phyloP scores from a whole-genome alignment of 306 rosid species.

The Spatholobus suberectus region DNA sequence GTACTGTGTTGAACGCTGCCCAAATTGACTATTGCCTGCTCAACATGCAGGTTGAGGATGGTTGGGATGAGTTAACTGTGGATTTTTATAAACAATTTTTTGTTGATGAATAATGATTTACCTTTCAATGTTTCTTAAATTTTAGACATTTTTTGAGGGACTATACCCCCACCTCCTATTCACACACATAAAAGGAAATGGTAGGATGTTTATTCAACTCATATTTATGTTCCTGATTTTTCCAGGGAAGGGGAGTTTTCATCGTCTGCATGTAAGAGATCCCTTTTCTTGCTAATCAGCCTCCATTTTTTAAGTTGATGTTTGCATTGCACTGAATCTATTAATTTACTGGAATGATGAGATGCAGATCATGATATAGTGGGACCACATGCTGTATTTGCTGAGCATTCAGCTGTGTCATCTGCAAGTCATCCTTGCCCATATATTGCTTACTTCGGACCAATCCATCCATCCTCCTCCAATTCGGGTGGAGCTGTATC shows the following conservation, averaged over 20 bases:
- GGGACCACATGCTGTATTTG: conserved; percentile 91
- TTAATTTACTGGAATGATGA: conserved; percentile 48
- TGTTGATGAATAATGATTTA: conserved; percentile 1
- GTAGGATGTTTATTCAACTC: conserved; percentile 24
- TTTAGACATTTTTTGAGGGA: conserved; percentile 6
- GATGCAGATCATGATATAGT: conserved; percentile 88
- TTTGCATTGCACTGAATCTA: conserved; percentile 38
- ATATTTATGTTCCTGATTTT: conserved; percentile 43
- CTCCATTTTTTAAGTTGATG: conserved; percentile 17
- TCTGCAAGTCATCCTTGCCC: conserved; percentile 95
- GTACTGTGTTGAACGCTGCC: conserved; percentile 24
- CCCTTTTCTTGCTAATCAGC: conserved; percentile 19
- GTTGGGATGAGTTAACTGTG: background rate
- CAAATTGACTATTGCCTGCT: conserved; percentile 20
- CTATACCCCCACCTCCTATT: background rate
- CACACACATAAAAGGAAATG: background rate
- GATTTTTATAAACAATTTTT: background rate
- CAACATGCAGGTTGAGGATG: background rate
- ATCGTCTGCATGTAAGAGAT: conserved; percentile 82
- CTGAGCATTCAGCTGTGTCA: conserved; percentile 85
- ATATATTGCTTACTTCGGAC: conserved; percentile 88
- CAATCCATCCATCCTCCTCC: conserved; percentile 90
- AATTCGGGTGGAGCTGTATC: conserved; percentile 80
- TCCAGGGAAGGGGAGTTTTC: conserved; percentile 95
- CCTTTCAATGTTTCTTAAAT: conserved; percentile 10